Percentiles rank a stretch among this genome's conserved stretches.
Conservation (phyloP, 768 basidiomycete species). For the Trametes punicea region DNA sequence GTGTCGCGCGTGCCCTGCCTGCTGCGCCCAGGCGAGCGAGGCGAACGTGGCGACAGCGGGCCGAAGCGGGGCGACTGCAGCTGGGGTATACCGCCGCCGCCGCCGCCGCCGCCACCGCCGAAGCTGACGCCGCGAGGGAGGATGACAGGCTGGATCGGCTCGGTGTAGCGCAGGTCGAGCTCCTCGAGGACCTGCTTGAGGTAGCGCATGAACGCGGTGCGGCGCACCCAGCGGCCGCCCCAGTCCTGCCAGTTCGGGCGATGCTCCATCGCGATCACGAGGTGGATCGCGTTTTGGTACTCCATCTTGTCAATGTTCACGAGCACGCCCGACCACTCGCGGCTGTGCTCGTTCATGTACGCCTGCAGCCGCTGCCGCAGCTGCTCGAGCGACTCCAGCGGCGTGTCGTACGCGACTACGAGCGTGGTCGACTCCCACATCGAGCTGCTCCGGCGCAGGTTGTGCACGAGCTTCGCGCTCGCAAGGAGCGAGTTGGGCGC, state of each 20-base stretch:
- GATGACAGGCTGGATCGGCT: slow-evolving; percentile 72
- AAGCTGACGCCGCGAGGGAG: slow-evolving; percentile 34
- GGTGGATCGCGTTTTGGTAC: slow-evolving; percentile 65
- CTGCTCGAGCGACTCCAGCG: slow-evolving; percentile 67
- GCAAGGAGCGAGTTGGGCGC: slow-evolving; percentile 74
- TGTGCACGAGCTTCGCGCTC: slow-evolving; percentile 71
- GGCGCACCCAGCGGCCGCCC: slow-evolving; percentile 75
- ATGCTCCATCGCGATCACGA: slow-evolving; percentile 72
- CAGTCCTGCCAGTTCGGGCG: slow-evolving; percentile 86
- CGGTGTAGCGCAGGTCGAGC: slow-evolving; percentile 64
- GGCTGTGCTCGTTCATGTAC: slow-evolving; percentile 59
- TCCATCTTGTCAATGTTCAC: slow-evolving; percentile 81
- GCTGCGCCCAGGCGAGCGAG: slow-evolving; percentile 1
- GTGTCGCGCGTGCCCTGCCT: slow-evolving; percentile 6
- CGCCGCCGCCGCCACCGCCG: background rate
- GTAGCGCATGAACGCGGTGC: slow-evolving; percentile 72
- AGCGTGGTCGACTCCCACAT: slow-evolving; percentile 77
- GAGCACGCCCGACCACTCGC: slow-evolving; percentile 66
- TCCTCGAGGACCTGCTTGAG: slow-evolving; percentile 71
- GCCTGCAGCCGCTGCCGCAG: slow-evolving; percentile 51
- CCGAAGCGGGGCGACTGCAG: slow-evolving; percentile 1
- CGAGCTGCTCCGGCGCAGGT: slow-evolving; percentile 68
- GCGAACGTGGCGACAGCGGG: slow-evolving; percentile 14
- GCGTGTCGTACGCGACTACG: slow-evolving; percentile 64
- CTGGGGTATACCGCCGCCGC: no score